Base-by-base conservation (phyloP, 2,329 filamentous ascomycete species). In the Sarocladium oryzae region DNA sequence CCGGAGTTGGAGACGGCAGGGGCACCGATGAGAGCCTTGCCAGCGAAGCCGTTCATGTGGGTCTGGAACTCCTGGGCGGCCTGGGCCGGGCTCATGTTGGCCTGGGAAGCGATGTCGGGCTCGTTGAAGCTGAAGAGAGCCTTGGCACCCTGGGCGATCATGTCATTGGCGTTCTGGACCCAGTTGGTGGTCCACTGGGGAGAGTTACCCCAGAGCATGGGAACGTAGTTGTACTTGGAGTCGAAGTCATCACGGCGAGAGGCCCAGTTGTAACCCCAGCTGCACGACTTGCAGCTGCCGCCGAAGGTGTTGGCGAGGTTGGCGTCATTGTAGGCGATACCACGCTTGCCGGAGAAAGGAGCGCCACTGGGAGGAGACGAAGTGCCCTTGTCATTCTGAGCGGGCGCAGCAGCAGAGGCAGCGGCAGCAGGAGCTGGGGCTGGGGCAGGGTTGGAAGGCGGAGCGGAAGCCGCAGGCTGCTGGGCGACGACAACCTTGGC, bases 181-280 rank as follows among this genome's bases (percentile, higher is more conserved):
- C 84, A 88, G 59, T 61, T 63, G 51, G 58, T 51, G 52, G 73
- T 73, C 64, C 78, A 72, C 11, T 67, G 64, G 9, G 60, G 52
- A 11, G 57, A 57, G 51, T 73, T 64, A 50, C 78, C 76, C 83
- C 80, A 88, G 45, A 88, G 77, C 68, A 81, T 86, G 56, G 87
- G 86, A 51, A 86, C 75, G 59, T 83, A 61, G 48, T 61, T 62
- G 18, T 65, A 63, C 46, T 49, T 49, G 46, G 46, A 36, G 50
- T 74, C 62, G 9, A 75, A 69, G 35, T 70, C 69, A 53, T 69
- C 65, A 45, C 71, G 59, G 32, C 7, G 4, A 43, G 75, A 73
- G 40, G 69, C 81, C 85, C 85, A 89, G 77, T 87, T 87, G 75
- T 86, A 86, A 45, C 69, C 76, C 81, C 84, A 88, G 36, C 68